Evolutionary conservation across 331 rosid species (phyloP).

Genomic region (Cydonia oblonga): DNA sequence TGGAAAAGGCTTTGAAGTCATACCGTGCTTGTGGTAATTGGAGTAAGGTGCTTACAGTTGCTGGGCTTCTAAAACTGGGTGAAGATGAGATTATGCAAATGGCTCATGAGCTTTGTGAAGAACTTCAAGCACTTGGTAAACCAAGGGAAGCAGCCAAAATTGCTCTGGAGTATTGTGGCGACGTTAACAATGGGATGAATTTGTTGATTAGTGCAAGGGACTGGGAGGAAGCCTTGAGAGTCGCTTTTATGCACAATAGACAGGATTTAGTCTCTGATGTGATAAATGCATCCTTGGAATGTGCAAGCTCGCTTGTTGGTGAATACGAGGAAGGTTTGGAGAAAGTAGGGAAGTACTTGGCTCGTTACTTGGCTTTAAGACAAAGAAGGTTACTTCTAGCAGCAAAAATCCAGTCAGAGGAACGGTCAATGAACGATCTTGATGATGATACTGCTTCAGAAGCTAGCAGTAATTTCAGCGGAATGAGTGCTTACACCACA

Average conservation of each 20-base stretch:
- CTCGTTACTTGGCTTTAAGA: conserved; percentile 87
- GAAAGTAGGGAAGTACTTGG: conserved; percentile 90
- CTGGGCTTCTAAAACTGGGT: conserved; percentile 68
- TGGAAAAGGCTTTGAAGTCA: conserved; percentile 81
- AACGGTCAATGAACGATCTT: conserved; percentile 46
- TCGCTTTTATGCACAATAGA: conserved; percentile 59
- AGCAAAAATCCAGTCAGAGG: conserved; percentile 74
- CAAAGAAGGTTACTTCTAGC: conserved; percentile 91
- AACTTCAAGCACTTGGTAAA: conserved; percentile 94
- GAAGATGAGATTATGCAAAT: conserved; percentile 51
- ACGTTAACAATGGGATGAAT: conserved; percentile 47
- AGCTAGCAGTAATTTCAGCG: conserved; percentile 92
- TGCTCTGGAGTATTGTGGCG: conserved; percentile 78
- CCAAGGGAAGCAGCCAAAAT: conserved; percentile 94
- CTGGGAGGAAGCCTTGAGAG: conserved; percentile 92
- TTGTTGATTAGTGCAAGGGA: conserved; percentile 76
- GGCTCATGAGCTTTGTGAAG: conserved; percentile 88
- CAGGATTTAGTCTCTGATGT: conserved; percentile 56
- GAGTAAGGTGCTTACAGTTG: conserved; percentile 77
- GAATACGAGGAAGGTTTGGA: conserved; percentile 86
- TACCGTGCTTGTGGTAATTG: conserved; percentile 73
- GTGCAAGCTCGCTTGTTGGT: conserved; percentile 50
- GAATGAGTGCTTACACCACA: conserved; percentile 96
- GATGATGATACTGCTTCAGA: conserved; percentile 89
- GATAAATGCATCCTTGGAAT: conserved; percentile 67